A percentile compares a stretch with the other conserved stretches of the same genome.
Conservation (phyloP, 1,284 basidiomycete species). For the Sporisorium reilianum region DNA sequence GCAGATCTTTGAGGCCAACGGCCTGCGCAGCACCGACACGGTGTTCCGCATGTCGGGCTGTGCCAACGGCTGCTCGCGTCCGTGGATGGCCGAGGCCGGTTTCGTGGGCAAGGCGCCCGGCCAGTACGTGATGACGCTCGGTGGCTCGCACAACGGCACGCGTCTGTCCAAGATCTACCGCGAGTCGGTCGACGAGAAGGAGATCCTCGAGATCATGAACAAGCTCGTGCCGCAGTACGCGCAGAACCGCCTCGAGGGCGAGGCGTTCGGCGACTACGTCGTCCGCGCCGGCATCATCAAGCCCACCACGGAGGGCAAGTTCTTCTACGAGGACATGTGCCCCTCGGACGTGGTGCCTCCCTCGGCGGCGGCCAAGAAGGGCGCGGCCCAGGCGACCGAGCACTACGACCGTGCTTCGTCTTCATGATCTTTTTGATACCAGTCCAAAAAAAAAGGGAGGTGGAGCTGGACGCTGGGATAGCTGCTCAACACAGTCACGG, state of each 20-base stretch:
- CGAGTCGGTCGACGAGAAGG: conserved; percentile 90
- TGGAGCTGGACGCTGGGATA: neutral
- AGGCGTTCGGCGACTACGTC: conserved; percentile 95
- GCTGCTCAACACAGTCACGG: conserved; percentile 1
- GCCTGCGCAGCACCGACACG: conserved; percentile 90
- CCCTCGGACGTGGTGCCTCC: conserved; percentile 41
- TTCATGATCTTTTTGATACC: conserved; percentile 12
- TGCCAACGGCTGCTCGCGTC: conserved; percentile 73
- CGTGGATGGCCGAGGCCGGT: conserved; percentile 94
- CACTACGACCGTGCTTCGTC: conserved; percentile 52
- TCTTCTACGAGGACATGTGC: conserved; percentile 64
- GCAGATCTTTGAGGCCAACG: conserved; percentile 90
- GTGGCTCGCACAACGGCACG: conserved; percentile 93
- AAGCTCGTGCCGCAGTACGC: conserved; percentile 96
- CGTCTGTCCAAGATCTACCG: conserved; percentile 92
- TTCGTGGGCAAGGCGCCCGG: conserved; percentile 97
- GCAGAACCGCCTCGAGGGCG: conserved; percentile 86
- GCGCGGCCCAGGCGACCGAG: conserved; percentile 45
- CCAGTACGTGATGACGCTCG: conserved; percentile 92
- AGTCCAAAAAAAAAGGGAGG: neutral
- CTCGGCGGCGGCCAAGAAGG: conserved; percentile 47
- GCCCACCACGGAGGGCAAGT: conserved; percentile 58
- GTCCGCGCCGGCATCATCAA: conserved; percentile 72
- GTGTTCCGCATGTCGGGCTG: conserved; percentile 88
- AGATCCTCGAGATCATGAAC: conserved; percentile 87